Base-by-base conservation (phyloP, 495 filamentous ascomycete genomes). In the Bryoglossum gracile region DNA sequence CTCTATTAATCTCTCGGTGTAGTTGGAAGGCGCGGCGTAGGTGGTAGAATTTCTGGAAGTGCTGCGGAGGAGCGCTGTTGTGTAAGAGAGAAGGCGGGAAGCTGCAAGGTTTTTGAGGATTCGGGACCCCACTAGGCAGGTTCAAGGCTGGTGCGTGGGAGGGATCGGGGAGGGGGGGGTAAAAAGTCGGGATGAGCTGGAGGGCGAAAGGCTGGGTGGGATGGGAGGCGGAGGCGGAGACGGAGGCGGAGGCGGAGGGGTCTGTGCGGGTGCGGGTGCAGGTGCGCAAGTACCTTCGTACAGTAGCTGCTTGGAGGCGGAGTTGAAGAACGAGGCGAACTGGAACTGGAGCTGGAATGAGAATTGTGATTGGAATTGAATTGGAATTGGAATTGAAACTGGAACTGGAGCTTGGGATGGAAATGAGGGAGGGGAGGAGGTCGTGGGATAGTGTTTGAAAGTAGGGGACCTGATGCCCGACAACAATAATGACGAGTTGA, bases 111-210 rank as follows among this genome's bases (percentile, higher is more conserved):
- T 21, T 39, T 46, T 18, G 33, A 40, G 16, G 24, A 21, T 4
- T 13, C 10, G 34, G 36, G 37, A 47, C 24, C 25, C 44, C 17
- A 21, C 19, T 33, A 19, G 37, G 37, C 21, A 36, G 14, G 24
- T 39, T 21, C 17, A 30, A 45, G 24, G 34, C 35, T 46, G 16
- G 42, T 25, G 49, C 42, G 40, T 52, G 40, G 22, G 33, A 38
- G 21, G 41, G 21, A 28, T 28, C 58, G 59, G 72, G 68, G 63
- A 58, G 67, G 47, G 65, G 65, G 54, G 69, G 65, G 28, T 22
- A 21, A 17, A 21, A 48, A 18, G 22, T 26, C 11, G 28, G 51
- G 51, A 43, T 43, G 38, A 25, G 23, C 23, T 42, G 42, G 19
- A 34, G 14, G 36, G 16, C 17, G 17, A 35, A 25, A 16, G n/a